Evolutionary conservation across 2,329 filamentous ascomycete species (phyloP), one percentile per base, ranked within the genome.

Genomic region (Raffaelea ambrosiae): DNA sequence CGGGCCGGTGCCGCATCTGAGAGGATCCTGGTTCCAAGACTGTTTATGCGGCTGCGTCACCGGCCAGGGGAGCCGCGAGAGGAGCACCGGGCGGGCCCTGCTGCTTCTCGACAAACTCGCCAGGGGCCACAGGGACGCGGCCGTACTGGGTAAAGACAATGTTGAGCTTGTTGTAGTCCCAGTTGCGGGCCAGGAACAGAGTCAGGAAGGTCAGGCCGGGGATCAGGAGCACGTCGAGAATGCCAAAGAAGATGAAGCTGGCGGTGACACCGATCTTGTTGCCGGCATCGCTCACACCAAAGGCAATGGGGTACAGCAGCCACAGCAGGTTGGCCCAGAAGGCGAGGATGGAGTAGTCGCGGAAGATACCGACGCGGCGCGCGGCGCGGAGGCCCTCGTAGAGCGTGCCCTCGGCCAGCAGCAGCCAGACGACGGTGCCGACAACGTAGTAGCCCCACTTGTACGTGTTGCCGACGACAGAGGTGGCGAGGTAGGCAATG

Each of bases 391-490:
- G 59, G 49, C 70, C 67, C 42, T 64, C 58, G 44, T 60, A 53
- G 26, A 76, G 53, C 2, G 69, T 74, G 52, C 65, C 67, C 58
- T 63, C 60, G 22, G 68, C 67, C 18, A 78, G 64, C 44, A 72
- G 61, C 7, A 71, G 36, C 49, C 64, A 74, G 35, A 72, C 69
- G n/a, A 70, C 51, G 14, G 70, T 71, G 52, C 74, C 75, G 49
- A 77, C 75, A 51, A 63, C 68, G 56, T 64, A 79, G 65, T 76
- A 79, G 5, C 76, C 76, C 74, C 75, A 79, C 61, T 77, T 77
- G 62, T 79, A 78, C 54, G 62, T 66, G 42, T 67, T 68, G 9
- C 56, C 49, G 3, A 71, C 74, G 60, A 69, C 72, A 45, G 74
- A 71, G 19, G 63, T 65, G 46, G 68, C 63, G 29, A 78, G 66